Evolutionary conservation across 805 yeast genomes (phyloP), one percentile per base, ranked within the genome.

Genomic region (Vanderwaltozyma yarrowii): DNA sequence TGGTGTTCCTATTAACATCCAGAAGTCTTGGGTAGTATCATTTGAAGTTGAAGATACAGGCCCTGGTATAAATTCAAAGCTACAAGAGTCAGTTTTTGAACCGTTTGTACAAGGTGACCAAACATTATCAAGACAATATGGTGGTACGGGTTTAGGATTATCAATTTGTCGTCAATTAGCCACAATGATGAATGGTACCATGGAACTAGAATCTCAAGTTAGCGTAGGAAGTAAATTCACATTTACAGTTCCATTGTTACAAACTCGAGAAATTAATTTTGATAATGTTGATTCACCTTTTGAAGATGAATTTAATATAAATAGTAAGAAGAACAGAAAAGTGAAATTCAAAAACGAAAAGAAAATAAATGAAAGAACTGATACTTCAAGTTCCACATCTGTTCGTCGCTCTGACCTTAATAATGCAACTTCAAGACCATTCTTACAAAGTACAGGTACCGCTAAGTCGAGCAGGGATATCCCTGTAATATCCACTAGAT

Each of bases 71-170:
- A 94, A 85, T 30, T 77, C 80, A 12, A 76, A 79, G 1, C 60
- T 87, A 38, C 96, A 84, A 52, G 77, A 77, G 32, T 76, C 81
- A 43, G 94, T 89, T 1, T 89, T 89, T 59, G 96, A 92, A 52
- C 96, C 97, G 1, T 89, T 89, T 65, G 87, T 88, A 15, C 98
- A 89, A 63, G 98, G 97, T 37, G 97, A 89, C 54, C 95, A 87
- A 58, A 86, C 96, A 0, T 67, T 86, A 20, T 83, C 95, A 5
- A 71, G 95, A 53, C 84, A 88, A 40, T 80, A 82, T 54, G 96
- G 97, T 41, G 98, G 98, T 47, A 92, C 96, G 0, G 98, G 97
- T 2, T 67, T 89, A 34, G 98, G 98, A 1, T 70, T 89, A 32
- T 73, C 80, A 1, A 89, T 89, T 52, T 92, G 96, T 61, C 70